Evolutionary conservation across 1,139 yeast species (phyloP).

Genomic region (Wickerhamomyces sp.): DNA sequence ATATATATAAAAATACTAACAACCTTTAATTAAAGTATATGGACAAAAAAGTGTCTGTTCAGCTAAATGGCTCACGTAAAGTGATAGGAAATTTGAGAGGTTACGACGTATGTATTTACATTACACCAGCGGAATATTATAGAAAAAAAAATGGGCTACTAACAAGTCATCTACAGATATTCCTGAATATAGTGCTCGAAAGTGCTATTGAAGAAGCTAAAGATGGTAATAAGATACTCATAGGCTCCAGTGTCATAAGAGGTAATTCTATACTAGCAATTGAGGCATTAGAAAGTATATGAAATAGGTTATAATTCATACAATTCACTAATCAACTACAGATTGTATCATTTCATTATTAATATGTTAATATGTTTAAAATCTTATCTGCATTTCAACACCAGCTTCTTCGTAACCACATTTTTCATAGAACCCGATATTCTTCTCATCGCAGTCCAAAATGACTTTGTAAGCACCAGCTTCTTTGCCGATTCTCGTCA

Average conservation of each 20-base stretch:
- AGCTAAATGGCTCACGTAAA: conserved; percentile 69
- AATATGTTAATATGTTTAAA: too few relatives aligned
- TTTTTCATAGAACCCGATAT: conserved; percentile 83
- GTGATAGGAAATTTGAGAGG: conserved; percentile 74
- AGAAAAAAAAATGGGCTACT: background rate
- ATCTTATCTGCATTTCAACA: conserved; percentile 57
- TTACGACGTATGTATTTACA: conserved; percentile 50
- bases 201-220: conserved; percentile 64
- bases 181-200: conserved; percentile 67
- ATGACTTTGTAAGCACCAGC: conserved; percentile 84
- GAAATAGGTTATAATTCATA: conserved; percentile 1
- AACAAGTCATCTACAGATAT: conserved; percentile 33
- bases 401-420: conserved; percentile 72
- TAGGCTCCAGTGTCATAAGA: conserved; percentile 52
- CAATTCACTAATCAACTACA: too few relatives aligned
- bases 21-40: conserved; percentile 46
- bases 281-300: conserved; percentile 36
- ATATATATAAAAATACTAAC: background rate
- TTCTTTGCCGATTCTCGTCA: conserved; percentile 55
- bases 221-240: conserved; percentile 41
- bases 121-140: background rate
- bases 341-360: too few relatives aligned
- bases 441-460: conserved; percentile 80
- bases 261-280: conserved; percentile 60
- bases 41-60: conserved; percentile 68